A percentile compares a stretch with the other conserved stretches of the same genome.
These are phyloP conservation scores for Aspergillus quadrilineatus DNA, from an alignment of 2,329 filamentous ascomycete species.

Conservation along the genomic window DNA sequence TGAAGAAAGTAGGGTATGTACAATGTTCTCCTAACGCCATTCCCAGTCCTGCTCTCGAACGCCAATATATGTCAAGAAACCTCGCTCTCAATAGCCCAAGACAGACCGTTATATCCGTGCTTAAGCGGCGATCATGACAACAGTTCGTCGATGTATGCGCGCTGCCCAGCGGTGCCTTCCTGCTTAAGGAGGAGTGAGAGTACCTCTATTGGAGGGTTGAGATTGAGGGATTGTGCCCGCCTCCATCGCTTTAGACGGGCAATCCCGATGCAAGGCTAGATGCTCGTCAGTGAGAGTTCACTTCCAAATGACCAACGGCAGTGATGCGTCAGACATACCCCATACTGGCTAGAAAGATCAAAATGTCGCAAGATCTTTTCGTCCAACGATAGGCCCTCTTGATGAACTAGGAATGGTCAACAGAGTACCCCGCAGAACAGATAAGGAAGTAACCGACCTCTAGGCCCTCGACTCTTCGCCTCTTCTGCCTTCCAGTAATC, in stretches of 20 bases:
- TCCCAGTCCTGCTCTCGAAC: conserved; percentile 4
- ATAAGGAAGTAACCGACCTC: conserved; percentile 41
- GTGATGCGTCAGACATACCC: conserved; percentile 62
- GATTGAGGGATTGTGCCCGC: conserved; percentile 74
- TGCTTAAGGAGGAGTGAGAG: conserved; percentile 76
- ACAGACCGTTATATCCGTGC: conserved; percentile 2
- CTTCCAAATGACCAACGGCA: not conserved
- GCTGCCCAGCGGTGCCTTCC: conserved; percentile 50
- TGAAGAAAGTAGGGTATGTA: conserved; percentile 11
- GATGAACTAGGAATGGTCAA: conserved; percentile 60
- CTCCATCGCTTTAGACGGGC: conserved; percentile 81
- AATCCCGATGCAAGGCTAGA: conserved; percentile 83
- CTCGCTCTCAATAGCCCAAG: not conserved
- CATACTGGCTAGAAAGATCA: conserved; percentile 87
- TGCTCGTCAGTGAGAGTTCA: conserved; percentile 12
- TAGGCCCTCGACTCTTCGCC: conserved; percentile 62
- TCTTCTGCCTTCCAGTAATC: conserved; percentile 78
- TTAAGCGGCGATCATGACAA: conserved; percentile 27
- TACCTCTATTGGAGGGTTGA: conserved; percentile 88
- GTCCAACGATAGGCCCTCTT: conserved; percentile 66
- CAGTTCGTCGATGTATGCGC: conserved; percentile 60
- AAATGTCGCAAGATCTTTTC: conserved; percentile 92
- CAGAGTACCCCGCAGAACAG: not conserved
- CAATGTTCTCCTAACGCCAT: conserved; percentile 15
- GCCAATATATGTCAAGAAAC: conserved; percentile 4